Percentiles rank a stretch among this genome's conserved stretches.
These are phyloP conservation scores for Monilinia vaccinii-corymbosi DNA, from an alignment of 2,329 filamentous ascomycete genomes.

Conservation along the genomic window DNA sequence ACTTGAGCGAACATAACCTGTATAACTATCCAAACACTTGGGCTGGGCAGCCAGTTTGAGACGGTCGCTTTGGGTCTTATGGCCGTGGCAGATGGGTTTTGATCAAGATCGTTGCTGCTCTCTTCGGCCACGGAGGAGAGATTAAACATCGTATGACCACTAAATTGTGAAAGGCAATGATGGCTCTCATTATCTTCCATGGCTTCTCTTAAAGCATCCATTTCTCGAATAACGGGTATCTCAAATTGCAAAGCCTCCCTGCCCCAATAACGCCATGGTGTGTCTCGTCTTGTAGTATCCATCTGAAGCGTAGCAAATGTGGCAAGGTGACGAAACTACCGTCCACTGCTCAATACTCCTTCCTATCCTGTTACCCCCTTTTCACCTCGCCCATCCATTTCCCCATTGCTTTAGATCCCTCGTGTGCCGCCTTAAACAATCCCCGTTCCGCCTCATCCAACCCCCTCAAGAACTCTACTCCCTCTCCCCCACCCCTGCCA, in stretches of 20 bases:
- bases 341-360: not conserved
- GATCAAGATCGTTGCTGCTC: too few relatives aligned
- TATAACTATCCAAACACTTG: not conserved
- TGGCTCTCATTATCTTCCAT: not conserved
- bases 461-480: slow-evolving; percentile 75
- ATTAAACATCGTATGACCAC: not conserved
- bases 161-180: not conserved
- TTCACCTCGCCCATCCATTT: slow-evolving; percentile 50
- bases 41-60: not conserved
- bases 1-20: not conserved
- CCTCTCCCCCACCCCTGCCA: slow-evolving; percentile 62
- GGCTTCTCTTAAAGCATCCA: not conserved
- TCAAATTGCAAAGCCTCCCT: not conserved
- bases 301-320: not conserved
- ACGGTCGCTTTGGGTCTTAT: not conserved
- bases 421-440: slow-evolving; percentile 65
- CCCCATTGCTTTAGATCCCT: slow-evolving; percentile 60
- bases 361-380: slow-evolving; percentile 18
- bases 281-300: not conserved
- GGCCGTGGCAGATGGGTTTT: not conserved
- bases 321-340: not conserved
- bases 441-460: slow-evolving; percentile 84
- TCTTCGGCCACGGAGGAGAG: not conserved
- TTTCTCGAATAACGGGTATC: not conserved
- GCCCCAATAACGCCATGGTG: not conserved